Evolutionary conservation across 345 rosid species (phyloP).

Genomic region (Camelina neglecta): DNA sequence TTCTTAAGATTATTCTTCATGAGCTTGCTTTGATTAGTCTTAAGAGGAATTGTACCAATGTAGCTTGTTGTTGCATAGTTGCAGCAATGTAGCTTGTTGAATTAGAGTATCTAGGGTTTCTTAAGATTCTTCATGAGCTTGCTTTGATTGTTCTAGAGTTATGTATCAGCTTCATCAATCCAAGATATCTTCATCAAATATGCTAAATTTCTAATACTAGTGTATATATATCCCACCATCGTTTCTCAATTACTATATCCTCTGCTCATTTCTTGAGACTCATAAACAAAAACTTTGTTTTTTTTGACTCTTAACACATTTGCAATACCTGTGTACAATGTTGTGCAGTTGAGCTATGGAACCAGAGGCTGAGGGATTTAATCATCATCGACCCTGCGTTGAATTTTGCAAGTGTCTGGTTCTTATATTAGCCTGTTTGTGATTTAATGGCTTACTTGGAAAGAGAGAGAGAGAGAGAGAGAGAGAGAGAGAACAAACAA

Average conservation of each 20-base stretch:
- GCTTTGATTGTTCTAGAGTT: background rate
- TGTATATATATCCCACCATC: background rate
- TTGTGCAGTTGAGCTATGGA: conserved; percentile 38
- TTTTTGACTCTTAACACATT: background rate
- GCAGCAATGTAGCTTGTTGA: too few species aligned
- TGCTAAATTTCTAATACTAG: background rate
- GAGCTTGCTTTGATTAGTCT: conserved; percentile 1
- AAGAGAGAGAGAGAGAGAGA: background rate
- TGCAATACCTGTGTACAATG: background rate
- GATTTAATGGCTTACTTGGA: conserved; percentile 26
- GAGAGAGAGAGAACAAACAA: background rate
- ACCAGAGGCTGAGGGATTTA: conserved; percentile 21
- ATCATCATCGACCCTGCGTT: conserved; percentile 29
- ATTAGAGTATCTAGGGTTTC: background rate
- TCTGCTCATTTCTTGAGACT: conserved; percentile 8
- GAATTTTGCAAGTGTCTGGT: conserved; percentile 40
- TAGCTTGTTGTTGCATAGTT: too few species aligned
- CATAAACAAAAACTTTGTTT: background rate
- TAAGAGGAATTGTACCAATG: conserved; percentile 3
- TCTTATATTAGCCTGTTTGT: conserved; percentile 31
- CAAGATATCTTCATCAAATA: background rate
- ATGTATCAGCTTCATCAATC: background rate
- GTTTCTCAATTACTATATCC: background rate
- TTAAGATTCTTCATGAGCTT: background rate
- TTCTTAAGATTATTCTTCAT: background rate